Conservation (phyloP, 345 rosid species). For the Lepidium sativum region DNA sequence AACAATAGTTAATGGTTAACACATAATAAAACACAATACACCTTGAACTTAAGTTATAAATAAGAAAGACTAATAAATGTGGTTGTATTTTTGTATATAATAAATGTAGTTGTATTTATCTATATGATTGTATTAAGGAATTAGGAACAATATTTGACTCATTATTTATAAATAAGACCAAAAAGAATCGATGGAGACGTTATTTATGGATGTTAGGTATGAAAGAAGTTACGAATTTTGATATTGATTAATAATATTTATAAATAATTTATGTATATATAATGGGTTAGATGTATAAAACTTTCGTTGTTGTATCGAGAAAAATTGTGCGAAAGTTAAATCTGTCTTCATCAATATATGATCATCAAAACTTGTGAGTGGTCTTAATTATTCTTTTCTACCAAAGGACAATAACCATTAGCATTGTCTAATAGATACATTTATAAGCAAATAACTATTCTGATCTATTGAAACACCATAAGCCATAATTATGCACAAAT, state of each 20-base stretch:
- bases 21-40: background rate
- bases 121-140: background rate
- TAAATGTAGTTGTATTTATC: background rate
- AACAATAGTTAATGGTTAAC: slow-evolving; percentile 11
- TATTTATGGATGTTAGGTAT: slow-evolving; percentile 24
- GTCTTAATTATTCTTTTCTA: slow-evolving; percentile 10
- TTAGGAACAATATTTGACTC: background rate
- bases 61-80: background rate
- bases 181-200: slow-evolving; percentile 21
- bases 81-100: too few species aligned
- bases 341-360: slow-evolving; percentile 13
- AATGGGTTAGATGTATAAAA: background rate
- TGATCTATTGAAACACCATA: too few species aligned
- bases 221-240: slow-evolving; percentile 7
- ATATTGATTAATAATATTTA: background rate
- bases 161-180: slow-evolving; percentile 8
- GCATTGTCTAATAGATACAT: slow-evolving; percentile 21
- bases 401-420: slow-evolving; percentile 25
- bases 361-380: slow-evolving; percentile 21
- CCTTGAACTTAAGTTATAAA: slow-evolving; percentile 4
- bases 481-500: too few species aligned
- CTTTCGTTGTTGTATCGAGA: too few species aligned
- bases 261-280: background rate
- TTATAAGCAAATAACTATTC: too few species aligned
- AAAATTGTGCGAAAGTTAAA: slow-evolving; percentile 12